phyloP scores from a whole-genome alignment of 2,329 filamentous ascomycete species.

The Diaporthe helianthi region DNA sequence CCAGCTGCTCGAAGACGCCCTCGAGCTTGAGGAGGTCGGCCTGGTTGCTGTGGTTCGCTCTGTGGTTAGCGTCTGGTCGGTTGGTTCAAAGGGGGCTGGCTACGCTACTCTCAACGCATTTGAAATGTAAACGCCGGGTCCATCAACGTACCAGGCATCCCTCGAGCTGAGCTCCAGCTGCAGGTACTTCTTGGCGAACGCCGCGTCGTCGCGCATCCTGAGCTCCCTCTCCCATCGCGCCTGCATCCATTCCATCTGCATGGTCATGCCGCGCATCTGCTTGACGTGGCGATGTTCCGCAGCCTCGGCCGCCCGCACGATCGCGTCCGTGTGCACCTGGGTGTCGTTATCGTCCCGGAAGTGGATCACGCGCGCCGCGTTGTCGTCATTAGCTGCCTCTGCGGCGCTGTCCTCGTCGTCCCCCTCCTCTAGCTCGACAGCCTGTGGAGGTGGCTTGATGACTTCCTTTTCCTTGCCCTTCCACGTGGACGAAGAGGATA shows the following conservation, averaged over 20 bases:
- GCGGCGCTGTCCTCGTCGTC: constrained; percentile 31
- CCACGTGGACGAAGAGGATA: constrained; percentile 6
- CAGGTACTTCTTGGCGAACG: constrained; percentile 87
- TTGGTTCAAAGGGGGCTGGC: too few relatives aligned
- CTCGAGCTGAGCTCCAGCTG: constrained; percentile 81
- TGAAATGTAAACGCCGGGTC: neutral
- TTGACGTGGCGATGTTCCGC: constrained; percentile 74
- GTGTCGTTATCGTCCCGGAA: constrained; percentile 44
- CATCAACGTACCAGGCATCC: constrained; percentile 80
- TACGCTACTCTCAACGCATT: too few relatives aligned
- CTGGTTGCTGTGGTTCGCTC: constrained; percentile 74
- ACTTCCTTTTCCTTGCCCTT: constrained; percentile 32
- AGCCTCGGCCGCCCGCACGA: constrained; percentile 63
- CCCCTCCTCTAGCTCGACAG: constrained; percentile 40
- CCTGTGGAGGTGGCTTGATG: constrained; percentile 19
- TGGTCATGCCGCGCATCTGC: constrained; percentile 81
- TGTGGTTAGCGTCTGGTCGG: neutral
- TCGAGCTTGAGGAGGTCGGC: constrained; percentile 86
- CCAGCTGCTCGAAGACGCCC: constrained; percentile 73
- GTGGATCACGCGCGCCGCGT: constrained; percentile 35
- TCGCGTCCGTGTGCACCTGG: constrained; percentile 63
- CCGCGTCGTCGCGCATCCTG: constrained; percentile 78
- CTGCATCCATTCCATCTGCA: constrained; percentile 92
- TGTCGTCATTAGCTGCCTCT: constrained; percentile 25
- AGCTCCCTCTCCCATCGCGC: constrained; percentile 82